Conservation (phyloP, 1,284 basidiomycete species). For the Ganoderma multipileum region DNA sequence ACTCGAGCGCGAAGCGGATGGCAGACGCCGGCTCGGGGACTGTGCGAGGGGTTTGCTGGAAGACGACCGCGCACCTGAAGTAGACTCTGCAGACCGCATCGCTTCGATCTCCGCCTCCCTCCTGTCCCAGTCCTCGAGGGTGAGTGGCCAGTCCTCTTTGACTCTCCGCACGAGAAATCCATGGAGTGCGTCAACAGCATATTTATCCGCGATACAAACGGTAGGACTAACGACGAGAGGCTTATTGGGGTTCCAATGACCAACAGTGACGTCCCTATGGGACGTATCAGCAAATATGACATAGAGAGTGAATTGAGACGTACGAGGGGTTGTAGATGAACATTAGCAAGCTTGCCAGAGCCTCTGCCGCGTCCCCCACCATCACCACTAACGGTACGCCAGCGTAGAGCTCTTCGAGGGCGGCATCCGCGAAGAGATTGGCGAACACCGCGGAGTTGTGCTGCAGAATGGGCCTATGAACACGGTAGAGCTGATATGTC, state of each 20-base stretch:
- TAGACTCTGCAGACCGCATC: conserved; percentile 9
- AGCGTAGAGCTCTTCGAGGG: not conserved
- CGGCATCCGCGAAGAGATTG: not conserved
- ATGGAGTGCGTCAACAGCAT: conserved; percentile 64
- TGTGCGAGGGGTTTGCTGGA: conserved; percentile 3
- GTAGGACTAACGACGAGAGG: conserved; percentile 51
- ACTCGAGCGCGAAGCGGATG: conserved; percentile 66
- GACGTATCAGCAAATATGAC: not conserved
- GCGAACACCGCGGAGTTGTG: not conserved
- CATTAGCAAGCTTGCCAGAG: not conserved
- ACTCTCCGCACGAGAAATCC: conserved; percentile 61
- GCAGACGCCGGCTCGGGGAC: conserved; percentile 39
- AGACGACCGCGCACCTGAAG: not conserved
- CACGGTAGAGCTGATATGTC: not conserved
- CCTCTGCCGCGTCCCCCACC: not conserved
- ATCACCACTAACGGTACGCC: not conserved
- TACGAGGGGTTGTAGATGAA: conserved; percentile 3
- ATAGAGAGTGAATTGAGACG: not conserved
- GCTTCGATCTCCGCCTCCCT: conserved; percentile 20
- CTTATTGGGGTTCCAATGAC: conserved; percentile 24
- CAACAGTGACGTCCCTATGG: not conserved
- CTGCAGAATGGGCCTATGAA: not conserved
- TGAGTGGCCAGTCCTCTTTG: conserved; percentile 63
- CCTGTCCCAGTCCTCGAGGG: conserved; percentile 64
- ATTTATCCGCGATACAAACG: conserved; percentile 71